Conservation (phyloP, 495 filamentous ascomycete species). For the Geoglossum glabrum region DNA sequence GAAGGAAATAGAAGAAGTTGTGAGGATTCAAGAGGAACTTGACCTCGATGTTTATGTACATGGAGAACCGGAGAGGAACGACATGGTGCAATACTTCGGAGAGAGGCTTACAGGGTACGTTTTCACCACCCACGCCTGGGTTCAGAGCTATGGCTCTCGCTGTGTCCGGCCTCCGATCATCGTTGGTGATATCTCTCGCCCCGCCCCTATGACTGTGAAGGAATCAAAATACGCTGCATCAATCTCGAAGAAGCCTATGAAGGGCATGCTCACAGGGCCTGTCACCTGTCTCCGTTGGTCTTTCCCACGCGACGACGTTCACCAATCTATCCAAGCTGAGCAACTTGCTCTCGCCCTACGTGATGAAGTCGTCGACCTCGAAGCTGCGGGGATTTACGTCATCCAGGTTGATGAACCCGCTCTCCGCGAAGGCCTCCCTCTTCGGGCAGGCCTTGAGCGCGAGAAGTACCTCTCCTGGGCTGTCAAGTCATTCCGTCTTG, state of each 20-base stretch:
- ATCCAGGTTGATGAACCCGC: slow-evolving; percentile 99
- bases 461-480: slow-evolving; percentile 92
- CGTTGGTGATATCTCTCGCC: slow-evolving; percentile 93
- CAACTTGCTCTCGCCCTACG: slow-evolving; percentile 95
- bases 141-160: slow-evolving; percentile 92
- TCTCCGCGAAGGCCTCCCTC: slow-evolving; percentile 95
- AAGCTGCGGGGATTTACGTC: slow-evolving; percentile 84
- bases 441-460: slow-evolving; percentile 77
- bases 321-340: slow-evolving; percentile 96
- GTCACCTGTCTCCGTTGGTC: slow-evolving; percentile 98
- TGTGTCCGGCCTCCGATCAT: slow-evolving; percentile 96
- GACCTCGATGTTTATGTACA: slow-evolving; percentile 91
- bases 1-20: slow-evolving; percentile 81
- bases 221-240: slow-evolving; percentile 96
- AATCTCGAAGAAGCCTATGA: slow-evolving; percentile 96
- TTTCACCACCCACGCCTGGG: slow-evolving; percentile 98
- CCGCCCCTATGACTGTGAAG: slow-evolving; percentile 96
- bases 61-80: slow-evolving; percentile 97
- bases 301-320: slow-evolving; percentile 96
- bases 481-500: slow-evolving; percentile 87
- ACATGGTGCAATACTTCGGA: slow-evolving; percentile 99
- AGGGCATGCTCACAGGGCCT: slow-evolving; percentile 98
- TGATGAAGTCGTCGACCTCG: slow-evolving; percentile 94
- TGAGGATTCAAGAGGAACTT: slow-evolving; percentile 95
- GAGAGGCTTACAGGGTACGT: slow-evolving; percentile 92